Base-by-base conservation (phyloP, 805 yeast species). In the Candida nonsorbophila region DNA sequence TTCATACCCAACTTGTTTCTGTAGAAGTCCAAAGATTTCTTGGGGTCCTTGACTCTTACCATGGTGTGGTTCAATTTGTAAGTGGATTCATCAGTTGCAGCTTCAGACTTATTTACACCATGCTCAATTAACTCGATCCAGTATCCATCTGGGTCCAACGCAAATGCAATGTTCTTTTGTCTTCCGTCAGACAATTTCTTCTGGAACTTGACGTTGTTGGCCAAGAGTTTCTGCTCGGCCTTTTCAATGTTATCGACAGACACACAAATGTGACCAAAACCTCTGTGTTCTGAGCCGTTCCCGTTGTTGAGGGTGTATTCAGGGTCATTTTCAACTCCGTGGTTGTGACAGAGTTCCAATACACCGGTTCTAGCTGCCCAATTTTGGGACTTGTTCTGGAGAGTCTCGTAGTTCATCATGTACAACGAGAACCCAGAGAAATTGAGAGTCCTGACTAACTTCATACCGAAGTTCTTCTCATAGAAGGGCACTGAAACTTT, bases 241-340 rank as follows among this genome's bases (percentile, higher is more conserved):
- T 52, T 70, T 30, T 59, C 77, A 33, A 90, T 74, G 58, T 88
- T 79, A 43, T 85, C 84, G 10, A 88, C 95, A 2, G 95, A 70
- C 42, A 90, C 61, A 58, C 96, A 86, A 35, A 87, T 77, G 58
- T 90, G 98, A 14, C 98, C 98, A 50, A 88, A 90, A 0, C 98
- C 97, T 42, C 90, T 73, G 53, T 76, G 66, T 22, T 94, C 90
- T 30, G 80, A 86, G 6, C 69, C 76, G 53, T 92, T 90, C 36
- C 98, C 98, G 49, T 80, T 82, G 60, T 74, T 81, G 27, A 81
- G 55, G 36, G 57, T 66, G 59, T 67, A 86, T 6, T 59, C 53
- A 2, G 65, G 57, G 40, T 77, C 79, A 34, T 54, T 55, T 56
- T 82, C 84, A 26, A 79, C 67, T 7, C 90, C 92, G 60, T 83